Conservation (phyloP, 2,329 filamentous ascomycete species). For the Fusarium sublunatum region DNA sequence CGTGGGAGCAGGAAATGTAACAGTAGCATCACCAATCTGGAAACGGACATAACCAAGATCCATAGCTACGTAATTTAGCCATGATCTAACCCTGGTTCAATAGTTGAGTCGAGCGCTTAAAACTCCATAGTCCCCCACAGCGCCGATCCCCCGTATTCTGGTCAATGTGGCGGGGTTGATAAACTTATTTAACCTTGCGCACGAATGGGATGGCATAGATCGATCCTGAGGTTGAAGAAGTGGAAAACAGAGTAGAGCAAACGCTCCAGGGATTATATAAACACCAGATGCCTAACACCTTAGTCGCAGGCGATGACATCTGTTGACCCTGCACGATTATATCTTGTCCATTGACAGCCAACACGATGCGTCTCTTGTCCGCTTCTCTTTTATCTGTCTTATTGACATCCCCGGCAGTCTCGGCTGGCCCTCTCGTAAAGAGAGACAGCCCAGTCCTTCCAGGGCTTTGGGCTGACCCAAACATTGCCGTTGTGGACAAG, state of each 20-base stretch:
- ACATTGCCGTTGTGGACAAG: constrained; percentile 57
- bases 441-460: constrained; percentile 51
- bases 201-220: constrained; percentile 17
- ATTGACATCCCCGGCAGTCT: not conserved
- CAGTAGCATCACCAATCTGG: not conserved
- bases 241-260: too few relatives aligned
- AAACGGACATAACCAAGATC: not conserved
- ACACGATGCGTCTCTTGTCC: constrained; percentile 14
- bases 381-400: not conserved
- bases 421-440: constrained; percentile 15
- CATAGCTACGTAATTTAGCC: not conserved
- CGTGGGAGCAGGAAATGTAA: too few relatives aligned
- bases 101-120: constrained; percentile 27
- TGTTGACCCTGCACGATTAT: too few relatives aligned
- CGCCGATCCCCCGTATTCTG: constrained; percentile 20
- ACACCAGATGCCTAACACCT: too few relatives aligned
- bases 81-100: not conserved
- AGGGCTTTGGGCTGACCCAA: constrained; percentile 59
- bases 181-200: constrained; percentile 3
- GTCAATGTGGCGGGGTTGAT: constrained; percentile 16
- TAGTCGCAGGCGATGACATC: too few relatives aligned
- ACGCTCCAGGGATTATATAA: too few relatives aligned
- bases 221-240: too few relatives aligned
- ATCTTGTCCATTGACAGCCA: not conserved
- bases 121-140: constrained; percentile 7